phyloP scores from a whole-genome alignment of 371 early-diverging fungal genomes.

The Gilbertella persicaria region DNA sequence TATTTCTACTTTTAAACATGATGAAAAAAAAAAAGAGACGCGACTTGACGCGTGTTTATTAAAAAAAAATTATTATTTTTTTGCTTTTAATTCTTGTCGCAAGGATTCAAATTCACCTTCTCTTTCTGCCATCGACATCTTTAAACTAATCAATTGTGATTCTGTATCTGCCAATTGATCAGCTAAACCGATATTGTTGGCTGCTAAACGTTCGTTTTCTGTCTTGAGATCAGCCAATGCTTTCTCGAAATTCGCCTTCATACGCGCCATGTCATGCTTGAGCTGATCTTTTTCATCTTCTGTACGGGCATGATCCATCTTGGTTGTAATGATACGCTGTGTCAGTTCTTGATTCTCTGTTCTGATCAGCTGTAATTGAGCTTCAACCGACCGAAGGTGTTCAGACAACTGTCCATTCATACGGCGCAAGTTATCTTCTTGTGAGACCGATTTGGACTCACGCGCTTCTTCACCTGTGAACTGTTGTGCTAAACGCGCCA shows the following conservation, averaged over 20 bases:
- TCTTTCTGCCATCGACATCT: constrained; percentile 67
- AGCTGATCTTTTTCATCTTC: constrained; percentile 61
- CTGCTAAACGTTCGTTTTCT: constrained; percentile 55
- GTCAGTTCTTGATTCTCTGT: constrained; percentile 71
- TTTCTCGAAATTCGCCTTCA: constrained; percentile 52
- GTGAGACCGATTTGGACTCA: constrained; percentile 28
- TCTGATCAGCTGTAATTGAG: constrained; percentile 60
- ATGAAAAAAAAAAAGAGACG: neutral
- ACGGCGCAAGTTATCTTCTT: constrained; percentile 63
- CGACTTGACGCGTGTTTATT: too few species aligned
- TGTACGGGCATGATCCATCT: constrained; percentile 57
- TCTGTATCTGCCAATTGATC: constrained; percentile 65
- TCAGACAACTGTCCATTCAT: constrained; percentile 70
- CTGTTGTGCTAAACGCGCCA: constrained; percentile 42
- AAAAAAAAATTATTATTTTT: constrained; percentile 8
- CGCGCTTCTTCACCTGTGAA: constrained; percentile 43
- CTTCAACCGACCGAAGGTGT: constrained; percentile 63
- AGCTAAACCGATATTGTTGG: constrained; percentile 46
- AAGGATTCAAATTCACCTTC: constrained; percentile 66
- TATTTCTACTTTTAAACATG: constrained; percentile 25
- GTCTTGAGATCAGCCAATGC: constrained; percentile 62
- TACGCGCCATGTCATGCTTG: constrained; percentile 47
- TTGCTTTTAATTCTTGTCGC: constrained; percentile 27
- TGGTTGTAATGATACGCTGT: constrained; percentile 53
- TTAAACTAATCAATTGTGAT: constrained; percentile 60